These are phyloP conservation scores for Tausonia pullulans DNA, from an alignment of 1,284 basidiomycete species.

Conservation along the genomic window DNA sequence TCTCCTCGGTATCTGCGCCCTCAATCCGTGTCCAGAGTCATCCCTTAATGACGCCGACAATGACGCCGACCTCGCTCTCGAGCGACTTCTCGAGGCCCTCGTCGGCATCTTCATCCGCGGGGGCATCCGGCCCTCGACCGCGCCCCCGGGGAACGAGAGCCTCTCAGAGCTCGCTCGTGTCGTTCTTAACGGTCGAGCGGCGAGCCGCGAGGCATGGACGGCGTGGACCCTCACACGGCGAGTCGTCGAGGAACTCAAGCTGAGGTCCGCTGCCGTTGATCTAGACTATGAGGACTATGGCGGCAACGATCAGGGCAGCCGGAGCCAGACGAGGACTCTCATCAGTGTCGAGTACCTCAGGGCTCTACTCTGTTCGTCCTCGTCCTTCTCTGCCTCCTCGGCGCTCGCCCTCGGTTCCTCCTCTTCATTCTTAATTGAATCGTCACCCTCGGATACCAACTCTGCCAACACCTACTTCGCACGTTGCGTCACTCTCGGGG, in stretches of 20 bases:
- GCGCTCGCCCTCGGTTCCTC: neutral
- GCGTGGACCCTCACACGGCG: neutral
- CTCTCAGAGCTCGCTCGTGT: neutral
- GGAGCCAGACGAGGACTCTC: neutral
- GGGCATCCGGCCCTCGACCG: neutral
- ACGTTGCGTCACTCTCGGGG: neutral
- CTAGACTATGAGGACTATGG: too few relatives aligned
- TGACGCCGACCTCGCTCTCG: neutral
- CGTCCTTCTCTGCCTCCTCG: neutral
- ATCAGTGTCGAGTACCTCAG: neutral
- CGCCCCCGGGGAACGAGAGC: neutral
- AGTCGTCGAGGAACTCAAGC: neutral
- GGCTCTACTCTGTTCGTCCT: neutral
- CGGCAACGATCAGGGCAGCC: neutral
- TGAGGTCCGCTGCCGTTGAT: too few relatives aligned
- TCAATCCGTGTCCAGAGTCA: too few relatives aligned
- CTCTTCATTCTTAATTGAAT: neutral
- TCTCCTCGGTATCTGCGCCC: too few relatives aligned
- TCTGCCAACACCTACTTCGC: neutral
- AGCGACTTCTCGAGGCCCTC: neutral
- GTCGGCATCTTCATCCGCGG: conserved; percentile 9
- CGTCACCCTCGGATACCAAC: neutral
- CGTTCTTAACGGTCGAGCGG: neutral
- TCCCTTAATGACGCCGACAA: neutral
- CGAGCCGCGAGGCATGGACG: neutral